These are phyloP conservation scores for Arachnomyces sp. DNA, from an alignment of 2,329 filamentous ascomycete genomes.

Conservation along the genomic window DNA sequence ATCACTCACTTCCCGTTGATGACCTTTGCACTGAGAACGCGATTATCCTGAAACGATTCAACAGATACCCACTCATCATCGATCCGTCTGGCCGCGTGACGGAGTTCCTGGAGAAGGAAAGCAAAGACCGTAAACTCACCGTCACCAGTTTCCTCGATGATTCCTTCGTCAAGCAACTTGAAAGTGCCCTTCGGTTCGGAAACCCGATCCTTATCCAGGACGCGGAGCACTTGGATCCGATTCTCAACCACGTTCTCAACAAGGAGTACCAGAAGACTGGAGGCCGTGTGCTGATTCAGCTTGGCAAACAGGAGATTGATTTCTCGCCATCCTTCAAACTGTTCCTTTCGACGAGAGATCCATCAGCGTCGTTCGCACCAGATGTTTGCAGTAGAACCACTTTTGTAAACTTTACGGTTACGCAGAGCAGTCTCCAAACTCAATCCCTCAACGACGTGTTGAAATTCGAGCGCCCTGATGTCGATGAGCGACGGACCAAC, in stretches of 20 bases:
- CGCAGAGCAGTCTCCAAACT: constrained; percentile 95
- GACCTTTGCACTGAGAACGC: constrained; percentile 98
- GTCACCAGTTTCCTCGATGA: constrained; percentile 98
- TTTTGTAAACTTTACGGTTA: constrained; percentile 99
- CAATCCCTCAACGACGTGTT: constrained; percentile 96
- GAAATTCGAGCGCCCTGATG: constrained; percentile 93
- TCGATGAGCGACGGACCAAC: constrained; percentile 91
- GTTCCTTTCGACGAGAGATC: constrained; percentile 90
- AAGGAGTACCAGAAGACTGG: constrained; percentile 99
- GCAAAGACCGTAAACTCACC: constrained; percentile 84
- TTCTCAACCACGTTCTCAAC: constrained; percentile 96
- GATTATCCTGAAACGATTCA: constrained; percentile 94
- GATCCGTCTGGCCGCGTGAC: constrained; percentile 92
- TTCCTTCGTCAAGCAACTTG: constrained; percentile 94
- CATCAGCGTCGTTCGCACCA: constrained; percentile 88
- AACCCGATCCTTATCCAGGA: constrained; percentile 98
- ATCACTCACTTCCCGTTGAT: constrained; percentile 85
- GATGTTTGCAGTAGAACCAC: constrained; percentile 98
- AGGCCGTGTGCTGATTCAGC: constrained; percentile 93
- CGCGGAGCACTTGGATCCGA: constrained; percentile 91
- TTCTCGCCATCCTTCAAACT: constrained; percentile 95
- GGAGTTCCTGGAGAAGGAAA: constrained; percentile 91
- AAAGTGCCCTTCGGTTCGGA: constrained; percentile 92
- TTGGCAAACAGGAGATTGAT: constrained; percentile 97
- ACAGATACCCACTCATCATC: constrained; percentile 95